These are phyloP conservation scores for Dothidotthia symphoricarpi DNA, from an alignment of 2,329 filamentous ascomycete genomes.

Conservation along the genomic window DNA sequence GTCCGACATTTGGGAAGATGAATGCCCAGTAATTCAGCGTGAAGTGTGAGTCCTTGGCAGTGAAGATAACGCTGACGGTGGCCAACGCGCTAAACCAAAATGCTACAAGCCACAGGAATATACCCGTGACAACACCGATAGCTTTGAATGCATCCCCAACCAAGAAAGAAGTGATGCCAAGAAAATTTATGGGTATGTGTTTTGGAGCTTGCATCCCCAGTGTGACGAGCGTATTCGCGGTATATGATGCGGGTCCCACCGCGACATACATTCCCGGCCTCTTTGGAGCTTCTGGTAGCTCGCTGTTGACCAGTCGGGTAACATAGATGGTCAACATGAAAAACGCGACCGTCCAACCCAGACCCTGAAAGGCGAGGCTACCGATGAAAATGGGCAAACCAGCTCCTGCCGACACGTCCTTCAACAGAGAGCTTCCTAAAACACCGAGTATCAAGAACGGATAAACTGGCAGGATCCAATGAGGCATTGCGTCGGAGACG, in stretches of 20 bases:
- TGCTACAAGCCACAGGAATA: conserved; percentile 51
- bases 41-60: conserved; percentile 41
- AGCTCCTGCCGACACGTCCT: conserved; percentile 31
- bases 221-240: conserved; percentile 31
- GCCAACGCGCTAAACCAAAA: conserved; percentile 52
- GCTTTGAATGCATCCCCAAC: conserved; percentile 42
- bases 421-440: conserved; percentile 36
- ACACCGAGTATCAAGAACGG: conserved; percentile 41
- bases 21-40: conserved; percentile 54
- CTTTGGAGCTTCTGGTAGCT: conserved; percentile 46
- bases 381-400: conserved; percentile 45
- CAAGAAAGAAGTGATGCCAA: conserved; percentile 33
- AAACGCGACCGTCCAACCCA: conserved; percentile 64
- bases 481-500: conserved; percentile 42
- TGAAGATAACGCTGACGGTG: conserved; percentile 38
- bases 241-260: conserved; percentile 43
- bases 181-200: conserved; percentile 34
- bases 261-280: conserved; percentile 53
- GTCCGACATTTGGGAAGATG: conserved; percentile 62
- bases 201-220: conserved; percentile 45
- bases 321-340: conserved; percentile 68
- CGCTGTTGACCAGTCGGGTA: conserved; percentile 66
- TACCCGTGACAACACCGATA: conserved; percentile 44
- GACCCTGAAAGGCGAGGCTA: conserved; percentile 65
- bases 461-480: conserved; percentile 39